Base-by-base conservation (phyloP, 306 rosid genomes). In the Alnus rubra region DNA sequence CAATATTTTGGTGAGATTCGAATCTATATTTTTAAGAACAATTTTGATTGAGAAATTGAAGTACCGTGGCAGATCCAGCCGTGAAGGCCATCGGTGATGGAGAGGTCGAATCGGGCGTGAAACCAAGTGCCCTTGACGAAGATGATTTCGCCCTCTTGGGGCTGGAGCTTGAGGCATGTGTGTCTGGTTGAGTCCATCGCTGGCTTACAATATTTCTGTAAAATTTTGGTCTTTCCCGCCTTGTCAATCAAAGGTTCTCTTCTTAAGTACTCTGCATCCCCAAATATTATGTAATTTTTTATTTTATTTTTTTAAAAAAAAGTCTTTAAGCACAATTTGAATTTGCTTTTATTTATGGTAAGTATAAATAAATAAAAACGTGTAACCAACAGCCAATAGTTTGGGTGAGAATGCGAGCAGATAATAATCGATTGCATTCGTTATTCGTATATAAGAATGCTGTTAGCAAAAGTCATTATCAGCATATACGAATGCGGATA, bases 101-200 rank as follows among this genome's bases (percentile, higher is more conserved):
- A 79, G 79, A 95, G 95, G 71, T 88, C 78, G 74, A 95, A 95
- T 75, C 74, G 91, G 47, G 87, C 72, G 16, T 55, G 71, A 54
- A 82, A 86, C 97, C 97, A 92, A 11, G 88, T 87, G 10, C 89
- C 95, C 81, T 92, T 92, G 48, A 91, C 87, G 86, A 86, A 92
- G 77, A 95, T 83, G 69, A 90, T 72, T 47, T 85, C 82, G 63
- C 74, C 49, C 2, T 68, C 80, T 62, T 47, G 51, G 28, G 80
- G 72, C 7, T 74, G 78, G 11, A 95, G 86, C 86, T 92, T 94
- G 64, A 90, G 51, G 89, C 97, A 94, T 8, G 97, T 80, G 79
- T 91, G 88, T 45, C 83, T 87, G 76, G 77, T 80, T 9, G 79
- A 56, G 44, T 91, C 90, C 86, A 87, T 87, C 74, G 47, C 63